Evolutionary conservation across 176 grass and related monocot species (phyloP).

Genomic region (Cenchrus purpureus): DNA sequence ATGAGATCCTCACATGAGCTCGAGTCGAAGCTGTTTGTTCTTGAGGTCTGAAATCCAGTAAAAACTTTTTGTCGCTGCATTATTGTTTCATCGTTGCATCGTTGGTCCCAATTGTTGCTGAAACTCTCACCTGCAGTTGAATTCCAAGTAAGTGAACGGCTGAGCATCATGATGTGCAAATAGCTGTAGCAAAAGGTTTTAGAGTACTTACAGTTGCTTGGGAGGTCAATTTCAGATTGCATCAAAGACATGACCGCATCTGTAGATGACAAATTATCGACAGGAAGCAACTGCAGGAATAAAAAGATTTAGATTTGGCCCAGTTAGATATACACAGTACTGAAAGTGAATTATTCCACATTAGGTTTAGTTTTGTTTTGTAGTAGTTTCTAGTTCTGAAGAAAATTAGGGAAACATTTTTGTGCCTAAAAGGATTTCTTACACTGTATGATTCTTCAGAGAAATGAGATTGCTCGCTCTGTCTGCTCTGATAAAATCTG

Average conservation of each 20-base stretch:
- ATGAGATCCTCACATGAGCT: conserved; percentile 41
- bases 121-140: conserved; percentile 46
- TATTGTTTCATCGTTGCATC: conserved; percentile 16
- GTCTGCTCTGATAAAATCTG: conserved; percentile 18
- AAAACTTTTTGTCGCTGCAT: conserved; percentile 10
- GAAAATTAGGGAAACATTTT: background rate
- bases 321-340: background rate
- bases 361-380: conserved; percentile 3
- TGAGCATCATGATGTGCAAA: conserved; percentile 30
- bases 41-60: conserved; percentile 36
- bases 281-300: conserved; percentile 19
- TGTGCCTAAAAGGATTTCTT: conserved; percentile 4
- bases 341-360: background rate
- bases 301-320: conserved; percentile 36
- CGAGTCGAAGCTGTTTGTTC: conserved; percentile 57
- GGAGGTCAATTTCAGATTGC: conserved; percentile 30
- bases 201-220: conserved; percentile 38
- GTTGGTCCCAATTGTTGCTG: conserved; percentile 22
- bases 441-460: conserved; percentile 41
- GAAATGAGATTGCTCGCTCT: background rate
- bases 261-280: background rate
- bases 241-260: conserved; percentile 18
- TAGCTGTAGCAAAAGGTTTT: conserved; percentile 3
- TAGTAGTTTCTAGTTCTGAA: conserved; percentile 4
- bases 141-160: conserved; percentile 24